Evolutionary conservation across 495 filamentous ascomycete genomes (phyloP), one percentile per base, ranked within the genome.

Genomic region (Achaetomiella virescens): DNA sequence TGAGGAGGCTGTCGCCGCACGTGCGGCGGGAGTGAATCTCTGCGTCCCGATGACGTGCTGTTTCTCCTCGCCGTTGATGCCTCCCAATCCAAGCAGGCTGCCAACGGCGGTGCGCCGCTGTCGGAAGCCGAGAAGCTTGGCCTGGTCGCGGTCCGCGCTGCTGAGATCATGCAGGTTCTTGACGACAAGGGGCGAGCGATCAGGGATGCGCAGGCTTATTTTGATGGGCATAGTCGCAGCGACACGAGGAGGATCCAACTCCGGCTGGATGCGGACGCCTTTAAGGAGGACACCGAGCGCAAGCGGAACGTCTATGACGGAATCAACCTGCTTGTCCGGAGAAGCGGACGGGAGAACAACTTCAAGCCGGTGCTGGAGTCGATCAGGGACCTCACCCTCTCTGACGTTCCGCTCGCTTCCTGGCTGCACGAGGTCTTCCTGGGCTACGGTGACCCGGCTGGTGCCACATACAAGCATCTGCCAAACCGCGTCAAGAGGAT

Each of bases 361-460:
- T 99, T 97, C 81, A 97, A 90, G 64, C 84, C 91, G 10, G 85
- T 97, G 18, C 76, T 99, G 17, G 87, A 96, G 56, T 95, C 91
- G 0, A 93, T 99, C 65, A 85, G 85, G 63, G 88, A 84, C 46
- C 81, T 99, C 24, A 85, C 89, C 5, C 78, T 96, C 25, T 89
- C 91, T 2, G 88, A 96, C 57, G 83, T 95, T 22, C 84, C 89
- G 8, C 80, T 96, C 38, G 90, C 95, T 3, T 80, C 86, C 12
- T 99, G 93, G 93, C 75, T 99, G 29, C 89, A 95, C 63, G 93
- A 97, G 52, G 91, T 97, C 7, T 97, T 99, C 73, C 79, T 99
- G 15, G 93, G 93, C 7, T 96, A 92, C 73, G 93, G 95, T 22
- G 90, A 97, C 70, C 92, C 93, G 35, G 81, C 89, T 21, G 82